Conservation (phyloP, 2,329 filamentous ascomycete species). For the Ploettnerulaceae sp. region DNA sequence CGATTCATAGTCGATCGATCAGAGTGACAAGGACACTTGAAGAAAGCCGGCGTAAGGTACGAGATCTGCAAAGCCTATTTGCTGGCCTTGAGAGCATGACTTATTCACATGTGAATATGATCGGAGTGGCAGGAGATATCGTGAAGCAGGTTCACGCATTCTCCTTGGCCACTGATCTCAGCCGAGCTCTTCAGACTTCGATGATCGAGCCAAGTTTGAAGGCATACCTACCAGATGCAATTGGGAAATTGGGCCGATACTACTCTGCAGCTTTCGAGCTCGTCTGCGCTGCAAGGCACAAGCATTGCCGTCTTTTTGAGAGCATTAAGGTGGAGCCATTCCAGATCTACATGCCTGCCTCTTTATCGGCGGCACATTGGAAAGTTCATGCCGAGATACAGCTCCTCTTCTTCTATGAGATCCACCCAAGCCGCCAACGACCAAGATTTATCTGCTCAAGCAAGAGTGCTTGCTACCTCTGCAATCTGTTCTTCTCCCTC, state of each 20-base stretch:
- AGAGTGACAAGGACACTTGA: conserved; percentile 2
- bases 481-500: conserved; percentile 42
- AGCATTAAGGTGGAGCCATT: conserved; percentile 27
- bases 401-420: conserved; percentile 41
- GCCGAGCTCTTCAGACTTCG: conserved; percentile 8
- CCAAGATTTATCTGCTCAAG: conserved; percentile 44
- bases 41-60: not conserved
- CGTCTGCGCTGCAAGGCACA: conserved; percentile 24
- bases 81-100: conserved; percentile 15
- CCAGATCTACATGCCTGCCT: conserved; percentile 14
- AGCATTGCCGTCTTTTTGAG: conserved; percentile 24
- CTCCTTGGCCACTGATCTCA: conserved; percentile 8
- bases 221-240: conserved; percentile 23
- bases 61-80: conserved; percentile 15
- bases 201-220: conserved; percentile 16
- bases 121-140: conserved; percentile 14
- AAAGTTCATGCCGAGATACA: conserved; percentile 47
- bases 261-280: conserved; percentile 28
- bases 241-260: conserved; percentile 33
- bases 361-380: not conserved
- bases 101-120: not conserved
- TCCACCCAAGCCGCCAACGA: conserved; percentile 23
- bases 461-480: conserved; percentile 49
- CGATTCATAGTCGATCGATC: conserved; percentile 14
- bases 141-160: conserved; percentile 13